Conservation (phyloP, 2,329 filamentous ascomycete species). For the Passalora sequoiae region DNA sequence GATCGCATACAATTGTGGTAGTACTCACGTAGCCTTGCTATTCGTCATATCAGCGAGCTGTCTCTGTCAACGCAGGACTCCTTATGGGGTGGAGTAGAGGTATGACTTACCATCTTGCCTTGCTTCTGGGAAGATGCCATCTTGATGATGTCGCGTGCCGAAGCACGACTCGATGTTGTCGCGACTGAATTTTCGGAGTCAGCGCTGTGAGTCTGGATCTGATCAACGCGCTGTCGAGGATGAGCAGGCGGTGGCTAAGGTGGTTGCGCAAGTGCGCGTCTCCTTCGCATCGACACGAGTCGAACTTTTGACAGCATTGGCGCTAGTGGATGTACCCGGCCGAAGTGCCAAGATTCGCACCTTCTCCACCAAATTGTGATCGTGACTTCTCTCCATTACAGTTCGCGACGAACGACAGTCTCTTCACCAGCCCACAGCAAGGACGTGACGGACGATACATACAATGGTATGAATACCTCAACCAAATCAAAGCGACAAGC, state of each 20-base stretch:
- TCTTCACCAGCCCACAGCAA: slow-evolving; percentile 16
- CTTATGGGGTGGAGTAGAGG: slow-evolving; percentile 19
- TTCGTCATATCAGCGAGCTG: slow-evolving; percentile 38
- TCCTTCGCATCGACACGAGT: too few relatives aligned
- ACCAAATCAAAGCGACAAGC: not conserved
- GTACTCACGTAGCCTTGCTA: slow-evolving; percentile 62
- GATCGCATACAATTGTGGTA: slow-evolving; percentile 14
- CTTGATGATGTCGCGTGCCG: slow-evolving; percentile 32
- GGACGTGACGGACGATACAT: slow-evolving; percentile 36
- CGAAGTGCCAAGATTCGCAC: not conserved
- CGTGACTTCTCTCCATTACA: not conserved
- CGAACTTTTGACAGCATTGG: too few relatives aligned
- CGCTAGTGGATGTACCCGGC: not conserved
- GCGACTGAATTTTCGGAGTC: too few relatives aligned
- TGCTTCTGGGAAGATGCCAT: slow-evolving; percentile 63
- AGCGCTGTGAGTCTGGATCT: too few relatives aligned
- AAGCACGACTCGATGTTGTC: slow-evolving; percentile 37
- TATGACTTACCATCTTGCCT: slow-evolving; percentile 90
- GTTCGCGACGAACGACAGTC: slow-evolving; percentile 3
- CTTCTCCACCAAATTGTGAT: not conserved
- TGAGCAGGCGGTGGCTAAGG: too few relatives aligned
- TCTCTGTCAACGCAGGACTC: slow-evolving; percentile 40
- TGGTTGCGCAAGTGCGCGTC: too few relatives aligned
- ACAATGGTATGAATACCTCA: slow-evolving; percentile 43
- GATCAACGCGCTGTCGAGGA: too few relatives aligned